Evolutionary conservation across 1,139 yeast genomes (phyloP), one percentile per base, ranked within the genome.

Genomic region (Debaryomycetaceae sp.): DNA sequence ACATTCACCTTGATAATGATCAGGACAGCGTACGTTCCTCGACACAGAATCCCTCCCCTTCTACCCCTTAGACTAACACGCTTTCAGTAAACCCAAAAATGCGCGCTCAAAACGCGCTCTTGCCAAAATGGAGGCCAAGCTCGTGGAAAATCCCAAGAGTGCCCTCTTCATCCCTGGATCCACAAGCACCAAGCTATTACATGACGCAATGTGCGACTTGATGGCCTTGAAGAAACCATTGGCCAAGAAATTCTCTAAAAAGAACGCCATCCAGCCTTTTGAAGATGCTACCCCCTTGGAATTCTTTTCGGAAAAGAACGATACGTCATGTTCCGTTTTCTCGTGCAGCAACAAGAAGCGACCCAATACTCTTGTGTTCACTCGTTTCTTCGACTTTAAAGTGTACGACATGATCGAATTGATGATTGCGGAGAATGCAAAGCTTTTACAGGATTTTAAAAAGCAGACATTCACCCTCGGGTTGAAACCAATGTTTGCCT

Each of bases 21-120:
- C 41, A 74, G 82, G 62, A 73, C 80, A 26, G 65, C 72, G 53
- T 78, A 80, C 40, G 59, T 54, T 18, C 6, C 36, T 15, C 11
- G 21, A 13, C 10, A 11, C 5, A 6, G 8, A 13, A 22, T 14
- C 13, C 13, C 12, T 8, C 8, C 14, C 11, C 16, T n/a, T 7
- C 13, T 6, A n/a, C 29, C 25, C 16, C 12, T 13, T 19, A 8
- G 13, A 34, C 38, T 34, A 36, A 35, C 37, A n/a, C n/a, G n/a
- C 7, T n/a, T n/a, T 7, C 13, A 45, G 58, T 25, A 65, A 64
- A 41, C 97, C 99, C 27, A 87, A 86, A 60, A 90, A 80, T 50
- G 96, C 96, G 34, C 85, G 98, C 51, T 74, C 96, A 32, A 92
- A 92, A 63, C 76, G 99, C 54, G 97, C 95, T 11, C 54, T 87